Base-by-base conservation (phyloP, 805 yeast species). In the Sugiyamaella valdiviana region DNA sequence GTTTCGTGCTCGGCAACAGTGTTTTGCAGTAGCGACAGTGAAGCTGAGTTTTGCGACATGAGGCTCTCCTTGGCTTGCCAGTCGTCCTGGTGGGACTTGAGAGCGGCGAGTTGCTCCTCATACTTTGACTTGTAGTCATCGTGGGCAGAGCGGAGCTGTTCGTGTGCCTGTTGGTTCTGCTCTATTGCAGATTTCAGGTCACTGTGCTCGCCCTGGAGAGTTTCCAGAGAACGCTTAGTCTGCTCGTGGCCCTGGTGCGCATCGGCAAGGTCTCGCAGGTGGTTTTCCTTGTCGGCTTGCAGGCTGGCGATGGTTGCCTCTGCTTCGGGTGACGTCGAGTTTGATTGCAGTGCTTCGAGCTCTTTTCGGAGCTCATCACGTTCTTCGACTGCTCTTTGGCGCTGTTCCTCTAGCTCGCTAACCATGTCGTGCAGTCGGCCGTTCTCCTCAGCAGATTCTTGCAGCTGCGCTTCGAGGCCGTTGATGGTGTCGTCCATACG, bases 401-500 rank as follows among this genome's bases (percentile, higher is more conserved):
- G 46, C 46, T 54, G 55, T 5, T 49, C 52, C 26, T 58, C 61
- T 29, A 57, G 44, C 14, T 54, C 56, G 39, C 57, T 57, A 21
- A 63, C 55, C 49, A 56, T 42, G 38, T 57, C 57, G 41, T 63
- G 64, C 38, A 63, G 51, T 37, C 57, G 59, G n/a, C 52, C 56
- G 42, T 61, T 63, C 36, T 63, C 65, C 32, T 57, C 59, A 19
- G 51, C 53, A 0, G 59, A 54, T 32, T 63, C 63, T 19, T 38
- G 40, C 12, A 45, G 39, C 43, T 56, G 60, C 12, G 50, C 48
- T 42, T 63, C 58, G n/a, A 63, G 54, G 16, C 55, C 52, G 37
- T 57, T 58, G 12, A 63, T 51, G 16, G 54, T 55, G 29, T 51
- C 53, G 51, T 79, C 82, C 75, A 76, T 71, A 51, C 75, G 69